Conservation (phyloP, 352 stramenopile genomes). For the Pythium vanterpoolii region DNA sequence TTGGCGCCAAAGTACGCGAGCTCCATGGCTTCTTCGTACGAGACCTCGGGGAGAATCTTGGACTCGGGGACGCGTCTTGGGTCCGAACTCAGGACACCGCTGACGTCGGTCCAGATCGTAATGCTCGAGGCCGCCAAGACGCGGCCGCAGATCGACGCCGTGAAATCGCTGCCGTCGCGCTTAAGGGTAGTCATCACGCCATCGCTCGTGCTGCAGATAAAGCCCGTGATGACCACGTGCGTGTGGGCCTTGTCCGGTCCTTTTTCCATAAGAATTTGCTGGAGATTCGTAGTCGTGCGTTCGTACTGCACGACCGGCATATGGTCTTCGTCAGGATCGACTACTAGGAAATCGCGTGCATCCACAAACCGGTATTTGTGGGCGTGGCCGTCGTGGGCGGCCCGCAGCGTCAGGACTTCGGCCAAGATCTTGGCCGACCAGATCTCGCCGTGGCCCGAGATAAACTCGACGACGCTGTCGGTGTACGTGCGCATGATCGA, state of each 20-base stretch:
- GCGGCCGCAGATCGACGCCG: conserved; percentile 94
- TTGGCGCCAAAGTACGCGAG: conserved; percentile 98
- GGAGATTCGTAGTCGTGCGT: conserved; percentile 60
- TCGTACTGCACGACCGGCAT: conserved; percentile 78
- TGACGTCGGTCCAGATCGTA: conserved; percentile 98
- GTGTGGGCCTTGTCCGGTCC: conserved; percentile 38
- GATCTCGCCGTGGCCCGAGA: conserved; percentile 95
- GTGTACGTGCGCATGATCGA: conserved; percentile 88
- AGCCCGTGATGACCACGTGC: conserved; percentile 95
- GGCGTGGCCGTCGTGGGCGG: conserved; percentile 40
- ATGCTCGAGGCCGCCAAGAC: conserved; percentile 90
- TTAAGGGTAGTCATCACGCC: conserved; percentile 96
- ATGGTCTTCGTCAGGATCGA: conserved; percentile 77
- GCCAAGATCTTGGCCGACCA: conserved; percentile 94
- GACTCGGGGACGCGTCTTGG: conserved; percentile 92
- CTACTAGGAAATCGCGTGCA: conserved; percentile 86
- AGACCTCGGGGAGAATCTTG: conserved; percentile 88
- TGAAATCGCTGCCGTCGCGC: conserved; percentile 96
- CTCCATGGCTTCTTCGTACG: conserved; percentile 98
- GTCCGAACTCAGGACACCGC: conserved; percentile 94
- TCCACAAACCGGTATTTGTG: conserved; percentile 90
- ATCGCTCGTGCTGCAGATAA: conserved; percentile 93
- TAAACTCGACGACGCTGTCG: conserved; percentile 87
- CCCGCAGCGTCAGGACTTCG: conserved; percentile 55
- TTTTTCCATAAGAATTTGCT: conserved; percentile 41